Base-by-base conservation (phyloP, 2,329 filamentous ascomycete species). In the Monilinia aucupariae region DNA sequence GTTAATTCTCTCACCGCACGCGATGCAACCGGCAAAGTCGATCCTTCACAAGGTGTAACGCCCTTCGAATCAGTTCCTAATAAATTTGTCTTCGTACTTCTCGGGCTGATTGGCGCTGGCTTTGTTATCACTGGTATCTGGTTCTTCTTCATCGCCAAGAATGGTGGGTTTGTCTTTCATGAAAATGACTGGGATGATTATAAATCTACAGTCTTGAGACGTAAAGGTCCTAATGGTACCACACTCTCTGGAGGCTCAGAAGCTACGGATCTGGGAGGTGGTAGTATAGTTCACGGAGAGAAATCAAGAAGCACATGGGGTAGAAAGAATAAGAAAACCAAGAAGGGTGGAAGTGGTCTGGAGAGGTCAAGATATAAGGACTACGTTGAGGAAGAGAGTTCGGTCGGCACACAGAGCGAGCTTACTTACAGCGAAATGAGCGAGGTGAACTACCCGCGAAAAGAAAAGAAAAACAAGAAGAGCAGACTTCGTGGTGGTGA, bases 91-190 rank as follows among this genome's bases (percentile, higher is more conserved):
- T 90, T 97, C 73, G 87, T 88, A 0, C 79, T 97, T 0, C 96
- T 97, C 74, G 93, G 90, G 13, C 75, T 97, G 22, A 85, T 97
- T 59, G 91, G 90, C 41, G 86, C 86, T 0, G 85, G 78, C 39
- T 89, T 97, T 73, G 89, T 94, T 30, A 64, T 90, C 4, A 83
- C 81, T 0, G 84, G 82, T 30, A 91, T 97, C 73, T 99, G 94
- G 92, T 97, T 99, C 82, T 97, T 99, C 83, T 96, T 96, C 82
- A 96, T 91, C 89, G 93, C 93, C 63, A 93, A 90, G 78, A 96
- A 97, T 71, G 94, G 94, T 66, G 94, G 94, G 17, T 97, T 97
- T 79, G 80, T 89, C 67, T 97, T 92, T 81, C 83, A 83, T 53
- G 79, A 96, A 67, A 81, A 85, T 43, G 94, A 99, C 76, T 99